Conservation (phyloP, 257 asterid species). For the Verbena officinalis region DNA sequence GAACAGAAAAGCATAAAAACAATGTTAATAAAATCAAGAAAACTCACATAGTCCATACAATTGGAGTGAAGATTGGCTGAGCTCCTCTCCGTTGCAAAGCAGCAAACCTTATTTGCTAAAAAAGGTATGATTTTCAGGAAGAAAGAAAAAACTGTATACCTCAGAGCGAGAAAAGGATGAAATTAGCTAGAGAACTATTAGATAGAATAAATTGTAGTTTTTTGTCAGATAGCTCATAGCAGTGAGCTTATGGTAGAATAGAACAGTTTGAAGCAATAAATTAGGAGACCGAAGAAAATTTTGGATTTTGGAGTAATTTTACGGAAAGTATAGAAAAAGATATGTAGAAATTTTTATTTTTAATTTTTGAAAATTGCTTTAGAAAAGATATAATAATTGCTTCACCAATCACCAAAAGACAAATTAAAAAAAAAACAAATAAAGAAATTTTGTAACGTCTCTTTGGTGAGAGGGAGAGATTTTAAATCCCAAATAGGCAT, state of each 20-base stretch:
- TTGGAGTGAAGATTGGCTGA: slow-evolving; percentile 30
- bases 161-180: not conserved
- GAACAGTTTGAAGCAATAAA: slow-evolving; percentile 52
- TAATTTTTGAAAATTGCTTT: slow-evolving; percentile 14
- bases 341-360: slow-evolving; percentile 12
- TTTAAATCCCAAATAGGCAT: slow-evolving; percentile 60
- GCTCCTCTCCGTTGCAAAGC: slow-evolving; percentile 32
- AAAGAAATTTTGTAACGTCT: slow-evolving; percentile 62
- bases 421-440: slow-evolving; percentile 47
- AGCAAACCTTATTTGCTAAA: slow-evolving; percentile 26
- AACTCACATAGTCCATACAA: slow-evolving; percentile 48
- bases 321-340: slow-evolving; percentile 29
- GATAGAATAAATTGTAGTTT: slow-evolving; percentile 35
- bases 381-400: slow-evolving; percentile 22
- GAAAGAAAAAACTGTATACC: not conserved
- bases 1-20: slow-evolving; percentile 25
- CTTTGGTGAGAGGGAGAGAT: slow-evolving; percentile 56
- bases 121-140: slow-evolving; percentile 21
- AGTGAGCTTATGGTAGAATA: slow-evolving; percentile 24
- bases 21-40: slow-evolving; percentile 34
- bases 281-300: slow-evolving; percentile 40
- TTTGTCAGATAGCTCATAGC: slow-evolving; percentile 25
- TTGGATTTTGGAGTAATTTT: slow-evolving; percentile 37
- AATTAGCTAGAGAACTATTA: slow-evolving; percentile 28
- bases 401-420: too few species aligned